Percentiles rank a stretch among this genome's conserved stretches.
Conservation (phyloP, 495 filamentous ascomycete species). For the Bacidia gigantensis region DNA sequence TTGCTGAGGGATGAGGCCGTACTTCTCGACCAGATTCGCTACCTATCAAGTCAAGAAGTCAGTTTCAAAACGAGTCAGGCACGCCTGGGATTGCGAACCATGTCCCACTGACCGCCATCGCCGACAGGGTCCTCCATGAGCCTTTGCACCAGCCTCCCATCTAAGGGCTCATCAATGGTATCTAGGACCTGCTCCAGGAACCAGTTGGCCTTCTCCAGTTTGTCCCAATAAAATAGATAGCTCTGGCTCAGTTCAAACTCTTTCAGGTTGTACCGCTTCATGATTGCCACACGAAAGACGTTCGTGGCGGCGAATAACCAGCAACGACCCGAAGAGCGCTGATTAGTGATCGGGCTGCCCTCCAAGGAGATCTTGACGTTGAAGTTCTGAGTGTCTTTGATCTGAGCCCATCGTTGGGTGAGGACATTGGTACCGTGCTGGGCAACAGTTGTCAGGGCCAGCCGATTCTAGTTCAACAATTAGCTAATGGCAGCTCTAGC, state of each 20-base stretch:
- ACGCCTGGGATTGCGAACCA: constrained; percentile 45
- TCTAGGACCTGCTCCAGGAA: constrained; percentile 73
- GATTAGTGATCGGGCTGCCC: constrained; percentile 73
- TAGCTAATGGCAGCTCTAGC: not conserved
- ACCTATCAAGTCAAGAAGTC: too few species aligned
- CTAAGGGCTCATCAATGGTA: constrained; percentile 52
- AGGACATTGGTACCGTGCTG: constrained; percentile 36
- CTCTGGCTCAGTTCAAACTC: constrained; percentile 73
- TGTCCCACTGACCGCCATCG: constrained; percentile 88
- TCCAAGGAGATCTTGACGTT: constrained; percentile 72
- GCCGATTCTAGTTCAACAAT: constrained; percentile 38
- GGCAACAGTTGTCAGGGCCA: constrained; percentile 55
- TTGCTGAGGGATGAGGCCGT: constrained; percentile 67
- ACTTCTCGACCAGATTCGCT: constrained; percentile 72
- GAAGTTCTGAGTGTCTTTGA: constrained; percentile 62
- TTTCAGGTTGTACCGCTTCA: constrained; percentile 63
- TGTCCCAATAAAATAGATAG: constrained; percentile 92
- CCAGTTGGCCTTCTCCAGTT: constrained; percentile 82
- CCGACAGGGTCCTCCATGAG: constrained; percentile 51
- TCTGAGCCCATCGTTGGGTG: constrained; percentile 31
- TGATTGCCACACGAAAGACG: constrained; percentile 70
- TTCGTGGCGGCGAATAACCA: constrained; percentile 86
- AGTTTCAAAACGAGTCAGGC: too few species aligned
- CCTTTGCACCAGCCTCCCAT: constrained; percentile 52
- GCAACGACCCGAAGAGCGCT: constrained; percentile 64